Evolutionary conservation across 2,329 filamentous ascomycete genomes (phyloP), one percentile per base, ranked within the genome.

Genomic region (Cladosporium sp.): DNA sequence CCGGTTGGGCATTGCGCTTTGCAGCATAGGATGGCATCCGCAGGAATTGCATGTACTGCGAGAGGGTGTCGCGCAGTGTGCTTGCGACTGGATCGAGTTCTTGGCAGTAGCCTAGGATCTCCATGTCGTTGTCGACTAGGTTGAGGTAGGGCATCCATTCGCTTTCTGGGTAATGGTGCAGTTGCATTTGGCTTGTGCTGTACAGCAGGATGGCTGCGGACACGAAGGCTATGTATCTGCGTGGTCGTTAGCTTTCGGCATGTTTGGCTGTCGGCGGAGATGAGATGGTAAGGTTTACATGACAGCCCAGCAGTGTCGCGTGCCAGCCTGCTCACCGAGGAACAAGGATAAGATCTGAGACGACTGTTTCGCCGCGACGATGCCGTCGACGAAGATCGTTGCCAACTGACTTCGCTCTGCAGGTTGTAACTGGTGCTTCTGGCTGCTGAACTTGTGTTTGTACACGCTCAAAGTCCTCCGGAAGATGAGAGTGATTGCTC

Each of bases 21-120:
- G 52, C 30, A 4, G 51, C 51, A 4, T 2, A 11, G 3, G 37
- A 42, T 9, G 51, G 39, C 28, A 56, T n/a, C 12, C 52, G 52
- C 14, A 56, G 40, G 52, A 56, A 56, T 39, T 56, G 52, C 52
- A 56, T 49, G 42, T 56, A 56, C 12, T 56, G 52, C 42, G 52
- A 56, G 14, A 56, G 42, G 7, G 52, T 56, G 42, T 56, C 42
- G 34, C 52, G 52, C 2, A 56, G 52, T 5, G 19, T 56, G 40
- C 40, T 38, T 7, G 52, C 52, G 34, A 56, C 52, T 8, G 52
- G 52, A 14, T 56, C 52, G 5, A 56, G 52, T 14, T 56, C 52
- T 9, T 56, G 40, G 40, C 52, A 56, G 20, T 56, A 56, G 3
- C 40, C 52, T 11, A 56, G 52, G 19, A 56, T 37, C 11, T 56